A percentile compares a stretch with the other conserved stretches of the same genome.
phyloP scores from a whole-genome alignment of 176 grass and related monocot species.

The Musa beccarii region DNA sequence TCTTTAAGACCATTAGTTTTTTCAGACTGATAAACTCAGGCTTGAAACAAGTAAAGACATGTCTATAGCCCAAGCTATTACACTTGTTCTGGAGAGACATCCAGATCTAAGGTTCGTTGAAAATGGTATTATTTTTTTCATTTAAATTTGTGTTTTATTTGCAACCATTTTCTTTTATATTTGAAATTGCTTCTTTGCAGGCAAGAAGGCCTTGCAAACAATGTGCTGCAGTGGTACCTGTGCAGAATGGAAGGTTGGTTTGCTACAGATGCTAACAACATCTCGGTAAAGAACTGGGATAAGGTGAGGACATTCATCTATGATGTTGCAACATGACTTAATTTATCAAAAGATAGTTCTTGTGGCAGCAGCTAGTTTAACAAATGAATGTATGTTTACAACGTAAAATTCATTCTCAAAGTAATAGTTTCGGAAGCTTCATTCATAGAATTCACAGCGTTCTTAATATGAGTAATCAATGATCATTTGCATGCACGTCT shows the following conservation, averaged over 20 bases:
- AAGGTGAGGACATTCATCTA: conserved; percentile 27
- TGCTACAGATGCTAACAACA: conserved; percentile 83
- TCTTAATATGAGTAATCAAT: not conserved
- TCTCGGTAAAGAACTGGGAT: conserved; percentile 84
- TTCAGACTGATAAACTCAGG: conserved; percentile 73
- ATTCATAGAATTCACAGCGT: not conserved
- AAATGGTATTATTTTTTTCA: conserved; percentile 2
- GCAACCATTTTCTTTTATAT: not conserved
- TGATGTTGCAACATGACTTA: not conserved
- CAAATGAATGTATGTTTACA: not conserved
- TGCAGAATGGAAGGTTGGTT: conserved; percentile 99
- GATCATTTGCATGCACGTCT: not conserved
- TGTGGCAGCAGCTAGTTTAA: not conserved
- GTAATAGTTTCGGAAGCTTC: not conserved
- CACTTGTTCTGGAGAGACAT: conserved; percentile 63
- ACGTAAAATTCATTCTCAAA: not conserved
- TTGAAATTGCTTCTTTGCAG: conserved; percentile 28
- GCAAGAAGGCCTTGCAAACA: conserved; percentile 83
- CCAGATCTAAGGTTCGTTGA: conserved; percentile 59
- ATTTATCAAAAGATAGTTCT: not conserved
- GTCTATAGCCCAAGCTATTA: conserved; percentile 83
- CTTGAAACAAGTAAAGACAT: conserved; percentile 57
- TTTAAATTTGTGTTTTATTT: not conserved
- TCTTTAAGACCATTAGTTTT: conserved; percentile 13
- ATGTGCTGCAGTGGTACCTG: conserved; percentile 94